Conservation (phyloP, 805 yeast species). For the Clavispora santaluciae region DNA sequence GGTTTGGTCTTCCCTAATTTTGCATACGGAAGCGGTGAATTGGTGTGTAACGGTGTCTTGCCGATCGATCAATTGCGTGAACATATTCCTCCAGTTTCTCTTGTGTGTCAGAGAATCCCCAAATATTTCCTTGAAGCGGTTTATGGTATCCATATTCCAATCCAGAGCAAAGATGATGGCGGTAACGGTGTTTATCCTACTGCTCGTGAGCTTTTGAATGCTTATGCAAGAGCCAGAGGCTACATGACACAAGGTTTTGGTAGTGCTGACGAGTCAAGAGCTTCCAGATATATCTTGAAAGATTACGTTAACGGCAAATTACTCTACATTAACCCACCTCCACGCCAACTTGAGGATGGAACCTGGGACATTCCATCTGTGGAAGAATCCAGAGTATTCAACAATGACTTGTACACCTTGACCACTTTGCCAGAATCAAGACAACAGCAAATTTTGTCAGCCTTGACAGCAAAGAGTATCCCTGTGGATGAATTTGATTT, state of each 20-base stretch:
- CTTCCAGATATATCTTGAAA: constrained; percentile 85
- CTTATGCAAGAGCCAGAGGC: constrained; percentile 96
- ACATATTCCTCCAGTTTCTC: constrained; percentile 78
- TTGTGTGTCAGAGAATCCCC: constrained; percentile 86
- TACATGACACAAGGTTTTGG: constrained; percentile 97
- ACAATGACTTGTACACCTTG: constrained; percentile 67
- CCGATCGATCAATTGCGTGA: constrained; percentile 97
- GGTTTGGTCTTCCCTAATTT: constrained; percentile 98
- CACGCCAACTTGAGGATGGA: constrained; percentile 51
- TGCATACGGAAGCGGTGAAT: constrained; percentile 92
- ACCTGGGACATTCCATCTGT: constrained; percentile 50
- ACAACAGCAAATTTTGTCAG: constrained; percentile 61
- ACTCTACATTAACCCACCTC: constrained; percentile 85
- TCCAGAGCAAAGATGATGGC: constrained; percentile 74
- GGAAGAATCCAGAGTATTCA: constrained; percentile 48
- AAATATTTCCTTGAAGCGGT: constrained; percentile 83
- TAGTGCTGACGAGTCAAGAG: constrained; percentile 93
- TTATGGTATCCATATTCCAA: constrained; percentile 86
- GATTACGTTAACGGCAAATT: constrained; percentile 94
- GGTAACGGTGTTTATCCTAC: constrained; percentile 80
- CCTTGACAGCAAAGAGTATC: constrained; percentile 56
- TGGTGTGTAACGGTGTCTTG: constrained; percentile 96
- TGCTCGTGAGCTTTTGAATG: constrained; percentile 79
- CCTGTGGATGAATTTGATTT: constrained; percentile 52
- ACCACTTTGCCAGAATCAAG: constrained; percentile 66